phyloP scores from a whole-genome alignment of 768 basidiomycete genomes.

The Boletus insuetus region DNA sequence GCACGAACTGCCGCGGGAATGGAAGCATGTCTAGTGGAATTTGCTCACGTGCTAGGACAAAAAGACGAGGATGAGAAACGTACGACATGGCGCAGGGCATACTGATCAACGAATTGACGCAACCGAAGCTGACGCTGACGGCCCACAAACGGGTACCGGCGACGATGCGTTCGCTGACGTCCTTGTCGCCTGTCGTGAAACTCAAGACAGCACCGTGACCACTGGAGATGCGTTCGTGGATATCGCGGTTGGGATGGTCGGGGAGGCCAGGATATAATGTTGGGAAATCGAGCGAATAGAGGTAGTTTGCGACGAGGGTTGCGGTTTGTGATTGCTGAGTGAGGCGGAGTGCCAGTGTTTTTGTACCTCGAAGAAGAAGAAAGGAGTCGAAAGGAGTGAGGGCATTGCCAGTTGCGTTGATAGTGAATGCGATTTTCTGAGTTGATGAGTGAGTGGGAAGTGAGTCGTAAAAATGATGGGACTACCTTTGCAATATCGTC shows the following conservation, averaged over 20 bases:
- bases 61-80: slow-evolving; percentile 37
- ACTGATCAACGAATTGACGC: slow-evolving; percentile 95
- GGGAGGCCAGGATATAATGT: slow-evolving; percentile 91
- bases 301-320: slow-evolving; percentile 80
- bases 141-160: slow-evolving; percentile 94
- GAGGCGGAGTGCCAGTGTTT: slow-evolving; percentile 95
- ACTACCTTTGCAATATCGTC: slow-evolving; percentile 84
- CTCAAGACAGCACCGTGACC: slow-evolving; percentile 93
- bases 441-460: not conserved
- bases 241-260: slow-evolving; percentile 74
- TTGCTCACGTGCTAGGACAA: not conserved
- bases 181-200: slow-evolving; percentile 91
- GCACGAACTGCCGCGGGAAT: slow-evolving; percentile 95
- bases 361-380: slow-evolving; percentile 91
- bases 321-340: slow-evolving; percentile 88
- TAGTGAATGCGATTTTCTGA: slow-evolving; percentile 84
- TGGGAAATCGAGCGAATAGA: slow-evolving; percentile 79
- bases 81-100: slow-evolving; percentile 99
- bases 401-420: slow-evolving; percentile 93
- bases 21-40: slow-evolving; percentile 73
- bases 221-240: slow-evolving; percentile 88
- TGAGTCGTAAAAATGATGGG: too few relatives aligned
- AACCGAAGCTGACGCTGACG: slow-evolving; percentile 97
- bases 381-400: slow-evolving; percentile 95
- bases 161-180: slow-evolving; percentile 87